phyloP scores from a whole-genome alignment of 495 filamentous ascomycete species.

The Niebla homalea region DNA sequence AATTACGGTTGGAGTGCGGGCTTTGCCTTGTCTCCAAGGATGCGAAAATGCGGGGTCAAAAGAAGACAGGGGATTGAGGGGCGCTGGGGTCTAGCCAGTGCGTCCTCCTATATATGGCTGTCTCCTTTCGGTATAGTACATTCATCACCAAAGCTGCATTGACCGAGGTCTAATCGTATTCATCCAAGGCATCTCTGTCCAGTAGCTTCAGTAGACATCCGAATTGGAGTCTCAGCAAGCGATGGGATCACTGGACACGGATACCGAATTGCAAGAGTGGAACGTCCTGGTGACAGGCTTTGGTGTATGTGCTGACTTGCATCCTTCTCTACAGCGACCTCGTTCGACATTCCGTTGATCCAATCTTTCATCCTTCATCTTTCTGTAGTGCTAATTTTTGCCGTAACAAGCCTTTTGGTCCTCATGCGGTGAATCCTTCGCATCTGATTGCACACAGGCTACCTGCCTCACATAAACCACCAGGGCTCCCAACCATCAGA shows the following conservation, averaged over 20 bases:
- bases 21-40: not conserved
- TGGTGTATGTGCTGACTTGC: slow-evolving; percentile 37
- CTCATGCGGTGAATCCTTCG: slow-evolving; percentile 55
- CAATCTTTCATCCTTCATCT: slow-evolving; percentile 5
- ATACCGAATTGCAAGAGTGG: slow-evolving; percentile 31
- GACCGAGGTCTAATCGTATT: no score
- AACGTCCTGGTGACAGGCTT: slow-evolving; percentile 63
- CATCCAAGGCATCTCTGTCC: not conserved
- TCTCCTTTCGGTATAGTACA: no score
- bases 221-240: not conserved
- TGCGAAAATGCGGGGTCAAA: no score
- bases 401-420: slow-evolving; percentile 47
- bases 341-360: no score
- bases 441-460: slow-evolving; percentile 49
- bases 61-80: no score
- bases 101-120: no score
- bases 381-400: slow-evolving; percentile 7
- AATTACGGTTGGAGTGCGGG: no score
- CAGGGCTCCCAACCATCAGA: slow-evolving; percentile 38
- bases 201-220: not conserved
- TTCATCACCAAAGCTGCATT: no score
- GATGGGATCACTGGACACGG: slow-evolving; percentile 13
- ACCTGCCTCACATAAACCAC: slow-evolving; percentile 23
- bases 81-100: no score
- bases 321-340: no score